These are phyloP conservation scores for Calonectria pseudoreteaudii DNA, from an alignment of 2,329 filamentous ascomycete species.

Conservation along the genomic window DNA sequence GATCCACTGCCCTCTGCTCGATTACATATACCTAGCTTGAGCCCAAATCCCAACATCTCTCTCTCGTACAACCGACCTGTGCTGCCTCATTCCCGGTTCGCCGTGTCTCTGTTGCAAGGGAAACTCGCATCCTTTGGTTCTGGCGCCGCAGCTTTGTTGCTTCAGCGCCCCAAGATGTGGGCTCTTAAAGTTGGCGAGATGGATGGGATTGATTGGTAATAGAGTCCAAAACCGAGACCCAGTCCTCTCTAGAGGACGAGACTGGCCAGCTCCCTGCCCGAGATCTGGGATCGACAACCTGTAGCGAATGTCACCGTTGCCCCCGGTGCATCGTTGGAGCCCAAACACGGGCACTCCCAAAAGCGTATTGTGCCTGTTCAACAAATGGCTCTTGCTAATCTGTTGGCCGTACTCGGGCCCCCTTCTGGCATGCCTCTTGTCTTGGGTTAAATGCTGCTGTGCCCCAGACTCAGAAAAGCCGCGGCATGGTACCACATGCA, in stretches of 20 bases:
- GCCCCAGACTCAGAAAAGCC: neutral
- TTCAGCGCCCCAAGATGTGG: neutral
- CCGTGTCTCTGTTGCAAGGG: neutral
- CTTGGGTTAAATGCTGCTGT: neutral
- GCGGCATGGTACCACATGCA: neutral
- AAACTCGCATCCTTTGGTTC: neutral
- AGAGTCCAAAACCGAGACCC: neutral
- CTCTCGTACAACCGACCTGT: neutral
- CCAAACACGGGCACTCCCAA: slow-evolving; percentile 7
- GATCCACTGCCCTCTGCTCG: slow-evolving; percentile 9
- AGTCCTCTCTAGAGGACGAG: neutral
- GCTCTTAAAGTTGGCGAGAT: neutral
- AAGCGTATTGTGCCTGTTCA: neutral
- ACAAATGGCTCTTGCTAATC: neutral
- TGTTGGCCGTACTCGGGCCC: neutral
- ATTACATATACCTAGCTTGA: neutral
- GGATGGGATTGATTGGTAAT: slow-evolving; percentile 1
- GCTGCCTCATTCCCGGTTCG: neutral
- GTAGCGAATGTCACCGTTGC: slow-evolving; percentile 9
- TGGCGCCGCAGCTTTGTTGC: neutral
- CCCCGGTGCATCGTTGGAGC: neutral
- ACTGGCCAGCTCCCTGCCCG: neutral
- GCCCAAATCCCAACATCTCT: neutral
- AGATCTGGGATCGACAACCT: slow-evolving; percentile 10
- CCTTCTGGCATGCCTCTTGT: neutral